phyloP scores from a whole-genome alignment of 106 monocot species.

The Ottelia alismoides region DNA sequence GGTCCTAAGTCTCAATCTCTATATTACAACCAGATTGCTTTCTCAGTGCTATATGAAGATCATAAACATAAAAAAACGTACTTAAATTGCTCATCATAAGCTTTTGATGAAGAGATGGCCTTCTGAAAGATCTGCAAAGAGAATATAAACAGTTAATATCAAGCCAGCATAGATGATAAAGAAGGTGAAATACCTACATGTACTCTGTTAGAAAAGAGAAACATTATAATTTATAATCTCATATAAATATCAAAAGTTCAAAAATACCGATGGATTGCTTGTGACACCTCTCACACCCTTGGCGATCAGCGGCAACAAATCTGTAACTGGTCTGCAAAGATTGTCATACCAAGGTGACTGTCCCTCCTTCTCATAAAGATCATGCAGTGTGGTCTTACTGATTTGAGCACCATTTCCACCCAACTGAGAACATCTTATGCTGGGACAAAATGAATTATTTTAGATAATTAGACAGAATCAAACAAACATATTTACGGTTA shows the following conservation, averaged over 20 bases:
- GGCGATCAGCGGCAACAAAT: slow-evolving; percentile 69
- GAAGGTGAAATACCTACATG: no score
- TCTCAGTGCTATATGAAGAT: no score
- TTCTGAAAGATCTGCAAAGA: slow-evolving; percentile 83
- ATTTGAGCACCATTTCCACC: slow-evolving; percentile 58
- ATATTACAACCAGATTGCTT: no score
- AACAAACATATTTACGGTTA: no score
- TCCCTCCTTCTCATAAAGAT: slow-evolving; percentile 76
- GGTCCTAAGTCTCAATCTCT: no score
- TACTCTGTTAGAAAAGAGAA: no score
- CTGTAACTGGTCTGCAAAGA: slow-evolving; percentile 83
- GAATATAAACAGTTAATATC: no score
- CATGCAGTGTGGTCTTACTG: slow-evolving; percentile 65
- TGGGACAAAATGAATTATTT: slow-evolving; percentile 22
- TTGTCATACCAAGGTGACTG: slow-evolving; percentile 99
- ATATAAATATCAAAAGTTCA: not conserved
- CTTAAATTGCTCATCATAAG: slow-evolving; percentile 95
- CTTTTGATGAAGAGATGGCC: slow-evolving; percentile 82
- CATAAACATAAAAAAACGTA: no score
- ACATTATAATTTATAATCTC: no score
- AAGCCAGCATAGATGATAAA: no score
- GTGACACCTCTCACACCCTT: slow-evolving; percentile 90
- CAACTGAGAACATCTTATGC: slow-evolving; percentile 38
- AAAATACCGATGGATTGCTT: slow-evolving; percentile 84
- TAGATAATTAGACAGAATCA: no score